Conservation (phyloP, 129 eudicot genomes). For the Lactuca saligna region DNA sequence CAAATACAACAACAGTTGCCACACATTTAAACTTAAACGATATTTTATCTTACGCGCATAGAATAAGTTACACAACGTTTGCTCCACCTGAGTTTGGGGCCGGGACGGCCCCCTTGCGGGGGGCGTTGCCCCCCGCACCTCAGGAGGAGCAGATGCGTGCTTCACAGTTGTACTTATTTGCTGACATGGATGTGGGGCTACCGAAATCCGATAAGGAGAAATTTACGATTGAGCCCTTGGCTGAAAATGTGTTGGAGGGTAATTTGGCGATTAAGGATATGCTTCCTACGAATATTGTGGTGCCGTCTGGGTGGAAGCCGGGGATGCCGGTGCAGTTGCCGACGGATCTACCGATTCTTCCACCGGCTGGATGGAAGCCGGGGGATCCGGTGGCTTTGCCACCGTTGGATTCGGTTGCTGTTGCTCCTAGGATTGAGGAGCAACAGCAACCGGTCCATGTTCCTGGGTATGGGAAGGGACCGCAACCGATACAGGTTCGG, state of each 20-base stretch:
- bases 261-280: slow-evolving; percentile 50
- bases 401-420: slow-evolving; percentile 60
- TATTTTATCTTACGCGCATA: slow-evolving; percentile 78
- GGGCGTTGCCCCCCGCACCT: slow-evolving; percentile 97
- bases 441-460: slow-evolving; percentile 47
- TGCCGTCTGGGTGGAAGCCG: slow-evolving; percentile 95
- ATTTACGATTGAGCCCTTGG: slow-evolving; percentile 56
- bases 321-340: slow-evolving; percentile 99
- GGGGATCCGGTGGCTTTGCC: slow-evolving; percentile 90
- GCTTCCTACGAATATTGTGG: slow-evolving; percentile 72
- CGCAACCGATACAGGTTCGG: slow-evolving; percentile 81
- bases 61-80: slow-evolving; percentile 92
- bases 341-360: slow-evolving; percentile 60
- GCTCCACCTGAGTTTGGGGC: slow-evolving; percentile 98
- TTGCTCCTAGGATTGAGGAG: slow-evolving; percentile 52
- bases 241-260: slow-evolving; percentile 45
- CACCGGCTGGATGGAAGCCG: slow-evolving; percentile 99
- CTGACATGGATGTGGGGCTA: slow-evolving; percentile 81
- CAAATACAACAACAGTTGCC: slow-evolving; percentile 69
- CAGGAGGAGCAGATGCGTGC: slow-evolving; percentile 99
- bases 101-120: slow-evolving; percentile 82
- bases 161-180: slow-evolving; percentile 68
- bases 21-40: slow-evolving; percentile 65
- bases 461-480: slow-evolving; percentile 48
- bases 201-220: slow-evolving; percentile 62